Conservation (phyloP, 2,329 filamentous ascomycete genomes). For the Amauroascus niger region DNA sequence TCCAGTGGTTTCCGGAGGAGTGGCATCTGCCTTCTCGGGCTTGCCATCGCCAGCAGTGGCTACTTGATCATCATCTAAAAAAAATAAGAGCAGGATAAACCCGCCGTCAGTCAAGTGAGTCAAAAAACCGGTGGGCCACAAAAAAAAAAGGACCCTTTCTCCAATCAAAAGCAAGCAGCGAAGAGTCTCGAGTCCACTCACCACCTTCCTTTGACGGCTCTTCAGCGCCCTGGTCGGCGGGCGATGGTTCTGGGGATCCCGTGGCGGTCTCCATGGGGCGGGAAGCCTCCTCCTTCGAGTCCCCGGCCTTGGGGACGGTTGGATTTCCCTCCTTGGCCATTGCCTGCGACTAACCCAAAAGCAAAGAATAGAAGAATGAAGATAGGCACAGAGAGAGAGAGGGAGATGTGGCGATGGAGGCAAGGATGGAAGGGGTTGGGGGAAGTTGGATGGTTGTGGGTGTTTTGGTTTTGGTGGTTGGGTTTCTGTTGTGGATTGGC, state of each 20-base stretch:
- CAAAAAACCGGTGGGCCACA: not conserved
- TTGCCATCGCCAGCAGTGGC: slow-evolving; percentile 10
- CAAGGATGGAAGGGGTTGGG: slow-evolving; percentile 11
- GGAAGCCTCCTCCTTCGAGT: slow-evolving; percentile 23
- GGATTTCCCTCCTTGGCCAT: slow-evolving; percentile 35
- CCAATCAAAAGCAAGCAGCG: not conserved
- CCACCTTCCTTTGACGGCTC: slow-evolving; percentile 23
- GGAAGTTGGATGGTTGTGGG: slow-evolving; percentile 18
- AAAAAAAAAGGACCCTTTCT: not conserved
- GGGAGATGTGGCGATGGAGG: slow-evolving; percentile 9
- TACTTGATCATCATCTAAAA: slow-evolving; percentile 21
- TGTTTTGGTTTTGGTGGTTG: slow-evolving; percentile 18
- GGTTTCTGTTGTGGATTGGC: slow-evolving; percentile 18
- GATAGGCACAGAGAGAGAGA: not conserved
- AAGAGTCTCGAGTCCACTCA: slow-evolving; percentile 24
- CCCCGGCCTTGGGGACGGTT: slow-evolving; percentile 25
- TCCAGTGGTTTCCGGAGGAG: slow-evolving; percentile 1
- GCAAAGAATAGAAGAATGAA: slow-evolving; percentile 1
- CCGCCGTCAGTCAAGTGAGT: not conserved
- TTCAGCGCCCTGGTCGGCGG: slow-evolving; percentile 22
- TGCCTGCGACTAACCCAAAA: slow-evolving; percentile 10
- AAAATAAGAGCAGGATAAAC: not conserved
- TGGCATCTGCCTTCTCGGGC: slow-evolving; percentile 22
- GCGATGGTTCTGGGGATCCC: slow-evolving; percentile 16
- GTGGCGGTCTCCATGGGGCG: slow-evolving; percentile 17